phyloP scores from a whole-genome alignment of 108 stramenopile species.

The Discostella stelligeroides region DNA sequence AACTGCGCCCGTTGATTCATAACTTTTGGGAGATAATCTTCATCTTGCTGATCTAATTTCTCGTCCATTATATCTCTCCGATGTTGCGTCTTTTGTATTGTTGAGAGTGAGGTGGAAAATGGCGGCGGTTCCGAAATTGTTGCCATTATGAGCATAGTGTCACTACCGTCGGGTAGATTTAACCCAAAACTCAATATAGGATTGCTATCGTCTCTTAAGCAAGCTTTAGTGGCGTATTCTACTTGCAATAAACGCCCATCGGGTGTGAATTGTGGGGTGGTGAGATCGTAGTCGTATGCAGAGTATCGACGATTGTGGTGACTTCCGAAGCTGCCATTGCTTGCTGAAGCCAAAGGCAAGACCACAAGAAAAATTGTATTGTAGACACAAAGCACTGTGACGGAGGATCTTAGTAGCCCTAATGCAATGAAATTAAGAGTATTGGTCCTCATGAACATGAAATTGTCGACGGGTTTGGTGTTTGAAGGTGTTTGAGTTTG shows the following conservation, averaged over 20 bases:
- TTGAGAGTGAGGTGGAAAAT: constrained; percentile 2
- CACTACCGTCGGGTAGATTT: constrained; percentile 14
- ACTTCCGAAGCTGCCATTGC: constrained; percentile 8
- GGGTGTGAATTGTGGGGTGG: constrained; percentile 80
- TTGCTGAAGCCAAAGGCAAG: not conserved
- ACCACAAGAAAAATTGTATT: not conserved
- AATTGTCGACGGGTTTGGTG: no score
- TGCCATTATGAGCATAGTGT: constrained; percentile 36
- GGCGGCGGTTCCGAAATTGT: constrained; percentile 31
- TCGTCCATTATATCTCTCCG: not conserved
- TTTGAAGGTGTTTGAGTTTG: no score
- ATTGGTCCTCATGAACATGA: no score
- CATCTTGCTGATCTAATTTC: constrained; percentile 9
- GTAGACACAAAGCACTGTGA: not conserved
- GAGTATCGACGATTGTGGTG: constrained; percentile 53
- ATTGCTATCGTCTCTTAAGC: constrained; percentile 48
- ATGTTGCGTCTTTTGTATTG: not conserved
- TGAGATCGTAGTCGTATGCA: constrained; percentile 82
- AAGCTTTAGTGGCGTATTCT: constrained; percentile 77
- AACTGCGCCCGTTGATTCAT: constrained; percentile 27
- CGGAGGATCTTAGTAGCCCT: no score
- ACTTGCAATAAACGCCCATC: constrained; percentile 85
- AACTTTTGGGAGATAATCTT: not conserved
- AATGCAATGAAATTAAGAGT: no score
- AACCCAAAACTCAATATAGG: constrained; percentile 59